Evolutionary conservation across 2,329 filamentous ascomycete genomes (phyloP), one percentile per base, ranked within the genome.

Genomic region (Diplodia seriata): DNA sequence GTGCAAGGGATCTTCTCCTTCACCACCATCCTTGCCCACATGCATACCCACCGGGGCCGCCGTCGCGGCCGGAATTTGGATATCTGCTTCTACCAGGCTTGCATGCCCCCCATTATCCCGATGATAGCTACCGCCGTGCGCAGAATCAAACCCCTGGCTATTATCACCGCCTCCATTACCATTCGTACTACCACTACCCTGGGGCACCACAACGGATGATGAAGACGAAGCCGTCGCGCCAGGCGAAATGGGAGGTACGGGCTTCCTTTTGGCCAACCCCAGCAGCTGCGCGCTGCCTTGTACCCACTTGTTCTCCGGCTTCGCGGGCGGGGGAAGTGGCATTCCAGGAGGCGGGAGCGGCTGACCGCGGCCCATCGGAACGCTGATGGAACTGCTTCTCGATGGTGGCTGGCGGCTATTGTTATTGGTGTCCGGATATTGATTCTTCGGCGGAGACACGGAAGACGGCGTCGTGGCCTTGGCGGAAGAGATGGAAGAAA

Each of bases 341-440:
- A 86, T 89, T 2, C 93, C 93, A 2, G 91, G 91, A 9, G 93
- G 92, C 56, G 92, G 93, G 20, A 97, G 82, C 1, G 93, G 93
- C 72, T 91, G 90, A 0, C 93, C 93, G 49, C 93, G 86, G 1
- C 93, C 93, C 82, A 96, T 93, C 1, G 93, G 93, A 67, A 62
- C 26, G 61, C 62, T 55, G 63, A 55, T 15, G 53, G 53, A 56
- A 26, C 47, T n/a, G 14, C 50, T 59, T 54, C 51, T 49, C 26
- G 38, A 9, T 18, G 53, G 40, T 18, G 8, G 57, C 40, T 38
- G 29, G 38, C 23, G 55, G 51, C 2, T 68, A 8, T 36, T 36
- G 33, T 36, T 36, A 43, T 8, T 20, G 9, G 20, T 51, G 4
- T 47, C 43, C 11, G 38, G 61, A 2, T n/a, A 23, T 20, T 15